Evolutionary conservation across 73 alveolate genomes (phyloP).

Genomic region (Durusdinium trenchii): DNA sequence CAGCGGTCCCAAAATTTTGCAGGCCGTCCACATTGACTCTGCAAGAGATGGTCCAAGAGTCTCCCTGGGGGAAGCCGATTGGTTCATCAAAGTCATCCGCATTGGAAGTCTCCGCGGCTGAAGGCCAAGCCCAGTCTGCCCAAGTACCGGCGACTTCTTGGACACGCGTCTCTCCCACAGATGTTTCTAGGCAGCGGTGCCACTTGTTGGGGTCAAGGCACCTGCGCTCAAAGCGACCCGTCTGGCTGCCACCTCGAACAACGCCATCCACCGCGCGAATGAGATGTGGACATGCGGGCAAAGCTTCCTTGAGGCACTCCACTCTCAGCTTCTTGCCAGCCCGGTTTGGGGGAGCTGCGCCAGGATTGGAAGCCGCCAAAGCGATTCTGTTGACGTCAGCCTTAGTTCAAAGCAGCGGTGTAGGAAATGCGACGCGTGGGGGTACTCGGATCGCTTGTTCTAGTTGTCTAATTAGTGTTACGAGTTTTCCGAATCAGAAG

Average conservation of each 20-base stretch:
- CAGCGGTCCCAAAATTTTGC: neutral
- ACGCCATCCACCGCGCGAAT: neutral
- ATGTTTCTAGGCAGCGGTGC: neutral
- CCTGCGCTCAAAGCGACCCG: constrained; percentile 36
- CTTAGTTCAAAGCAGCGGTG: neutral
- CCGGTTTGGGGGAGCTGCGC: neutral
- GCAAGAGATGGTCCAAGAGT: neutral
- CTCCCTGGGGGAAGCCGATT: neutral
- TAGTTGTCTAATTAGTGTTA: neutral
- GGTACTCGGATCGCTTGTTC: neutral
- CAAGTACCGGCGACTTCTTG: neutral
- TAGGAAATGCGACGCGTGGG: neutral
- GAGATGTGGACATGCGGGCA: neutral
- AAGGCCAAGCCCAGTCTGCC: constrained; percentile 20
- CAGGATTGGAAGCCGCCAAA: neutral
- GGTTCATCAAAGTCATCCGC: neutral
- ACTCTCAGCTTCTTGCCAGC: neutral
- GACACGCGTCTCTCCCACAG: neutral
- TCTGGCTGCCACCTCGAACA: neutral
- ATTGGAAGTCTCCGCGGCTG: neutral
- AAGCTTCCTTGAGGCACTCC: neutral
- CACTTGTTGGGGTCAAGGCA: neutral
- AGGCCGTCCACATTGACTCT: neutral
- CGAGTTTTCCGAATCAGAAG: too few relatives aligned
- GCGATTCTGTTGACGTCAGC: constrained; percentile 7